These are phyloP conservation scores for Aspergillus ustus DNA, from an alignment of 2,329 filamentous ascomycete genomes.

Conservation along the genomic window DNA sequence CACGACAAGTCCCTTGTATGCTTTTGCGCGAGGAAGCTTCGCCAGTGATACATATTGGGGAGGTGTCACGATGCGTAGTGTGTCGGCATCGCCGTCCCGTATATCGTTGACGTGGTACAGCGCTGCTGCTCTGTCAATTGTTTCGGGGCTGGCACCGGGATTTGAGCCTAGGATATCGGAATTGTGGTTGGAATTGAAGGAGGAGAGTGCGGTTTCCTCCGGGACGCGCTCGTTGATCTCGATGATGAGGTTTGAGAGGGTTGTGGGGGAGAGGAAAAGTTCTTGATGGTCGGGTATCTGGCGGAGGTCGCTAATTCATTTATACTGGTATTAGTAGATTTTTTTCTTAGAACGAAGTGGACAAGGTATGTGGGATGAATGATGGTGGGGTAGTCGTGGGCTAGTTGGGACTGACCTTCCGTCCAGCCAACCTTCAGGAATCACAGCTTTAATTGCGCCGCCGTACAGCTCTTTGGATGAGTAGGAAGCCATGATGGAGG, in stretches of 20 bases:
- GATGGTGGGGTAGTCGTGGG: not conserved
- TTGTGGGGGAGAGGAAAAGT: conserved; percentile 82
- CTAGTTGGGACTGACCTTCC: conserved; percentile 34
- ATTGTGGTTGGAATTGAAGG: conserved; percentile 31
- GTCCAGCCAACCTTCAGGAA: conserved; percentile 43
- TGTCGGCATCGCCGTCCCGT: conserved; percentile 64
- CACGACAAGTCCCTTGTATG: conserved; percentile 35
- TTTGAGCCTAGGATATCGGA: conserved; percentile 63
- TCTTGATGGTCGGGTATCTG: conserved; percentile 72
- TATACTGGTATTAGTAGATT: conserved; percentile 13
- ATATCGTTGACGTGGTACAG: conserved; percentile 65
- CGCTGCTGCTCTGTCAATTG: conserved; percentile 18
- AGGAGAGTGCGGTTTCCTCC: conserved; percentile 29
- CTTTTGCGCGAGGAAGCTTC: conserved; percentile 26
- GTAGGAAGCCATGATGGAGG: not conserved
- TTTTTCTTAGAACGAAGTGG: not conserved
- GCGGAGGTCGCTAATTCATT: conserved; percentile 35
- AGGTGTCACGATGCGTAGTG: conserved; percentile 69
- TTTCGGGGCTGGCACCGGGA: conserved; percentile 1
- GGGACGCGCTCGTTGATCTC: conserved; percentile 85
- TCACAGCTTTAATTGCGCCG: conserved; percentile 39
- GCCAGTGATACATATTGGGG: conserved; percentile 63
- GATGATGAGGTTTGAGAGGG: conserved; percentile 85
- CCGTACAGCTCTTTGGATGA: conserved; percentile 39
- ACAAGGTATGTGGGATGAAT: not conserved